Conservation (phyloP, 163 green algal genomes). For the Scenedesmus sp. region DNA sequence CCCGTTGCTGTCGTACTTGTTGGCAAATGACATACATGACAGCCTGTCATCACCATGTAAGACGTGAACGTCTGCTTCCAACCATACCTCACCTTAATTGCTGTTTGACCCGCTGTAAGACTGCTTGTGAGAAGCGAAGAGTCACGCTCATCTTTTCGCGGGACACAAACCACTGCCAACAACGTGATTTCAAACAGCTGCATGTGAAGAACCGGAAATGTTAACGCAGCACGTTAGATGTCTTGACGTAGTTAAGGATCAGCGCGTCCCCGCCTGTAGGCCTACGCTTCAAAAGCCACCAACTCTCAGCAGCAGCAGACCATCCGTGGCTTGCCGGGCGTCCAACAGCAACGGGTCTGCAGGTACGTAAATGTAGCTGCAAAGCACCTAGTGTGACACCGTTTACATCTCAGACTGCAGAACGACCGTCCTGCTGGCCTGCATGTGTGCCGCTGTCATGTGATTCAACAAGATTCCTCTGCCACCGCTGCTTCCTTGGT, state of each 20-base stretch:
- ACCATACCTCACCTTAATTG: too few species aligned
- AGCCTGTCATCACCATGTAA: neutral
- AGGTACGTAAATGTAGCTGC: neutral
- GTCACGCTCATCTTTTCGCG: neutral
- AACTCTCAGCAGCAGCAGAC: neutral
- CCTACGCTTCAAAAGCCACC: neutral
- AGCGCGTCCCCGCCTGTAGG: neutral
- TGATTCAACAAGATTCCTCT: neutral
- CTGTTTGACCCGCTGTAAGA: too few species aligned
- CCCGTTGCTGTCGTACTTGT: neutral
- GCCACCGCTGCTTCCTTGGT: neutral
- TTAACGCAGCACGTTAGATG: neutral
- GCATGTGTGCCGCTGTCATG: neutral
- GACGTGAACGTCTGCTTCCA: neutral
- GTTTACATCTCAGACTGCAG: neutral
- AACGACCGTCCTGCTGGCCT: neutral
- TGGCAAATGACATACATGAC: neutral
- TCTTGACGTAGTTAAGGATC: neutral
- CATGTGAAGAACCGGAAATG: neutral
- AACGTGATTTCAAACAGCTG: slow-evolving; percentile 17
- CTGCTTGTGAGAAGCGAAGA: neutral
- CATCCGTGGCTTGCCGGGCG: neutral
- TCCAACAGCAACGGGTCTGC: slow-evolving; percentile 1
- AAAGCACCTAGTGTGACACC: neutral
- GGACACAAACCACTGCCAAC: neutral